Base-by-base conservation (phyloP, 345 rosid genomes). In the Melaleuca alternifolia region DNA sequence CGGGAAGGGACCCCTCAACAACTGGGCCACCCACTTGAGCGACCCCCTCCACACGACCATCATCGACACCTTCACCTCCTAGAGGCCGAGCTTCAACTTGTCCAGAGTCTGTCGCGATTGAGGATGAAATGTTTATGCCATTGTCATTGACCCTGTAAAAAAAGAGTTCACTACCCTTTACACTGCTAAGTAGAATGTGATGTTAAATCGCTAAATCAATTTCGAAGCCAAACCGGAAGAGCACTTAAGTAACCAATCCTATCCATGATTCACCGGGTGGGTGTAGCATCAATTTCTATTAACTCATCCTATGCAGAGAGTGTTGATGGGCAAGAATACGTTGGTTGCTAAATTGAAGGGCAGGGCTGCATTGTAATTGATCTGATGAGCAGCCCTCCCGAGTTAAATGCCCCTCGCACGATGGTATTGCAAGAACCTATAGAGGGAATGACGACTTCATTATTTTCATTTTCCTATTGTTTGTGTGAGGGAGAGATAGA, bases 41-140 rank as follows among this genome's bases (percentile, higher is more conserved):
- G 99, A 97, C 82, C 99, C 99, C n/a, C 98, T 97, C 5, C 98
- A 96, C 92, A 96, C 98, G 44, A 97, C 99, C 95, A 97, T 97
- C 85, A 90, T 97, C 85, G 99, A 97, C 91, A 92, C 88, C 86
- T 94, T 97, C 87, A 88, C 90, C 83, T 92, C 97, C 88, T 94
- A 89, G 48, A 37, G 48, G 37, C 81, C 81, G 48, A 71, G 81
- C 48, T 71, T 71, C 48, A 9, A 71, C 21, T 71, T 37, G 81
- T 71, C 81, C 81, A 37, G 48, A 87, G 7, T 24, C 24, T 10
- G 10, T 50, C 50, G 37, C 54, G 18, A 15, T 24, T 7, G 37
- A 85, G 1, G 59, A 23, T 10, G 51, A 52, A 54, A 75, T n/a
- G 53, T 51, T 18, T 83, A 50, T 85, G 87, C 48, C 10, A 37